These are phyloP conservation scores for Pyracantha coccinea DNA, from an alignment of 331 rosid species.

Conservation along the genomic window DNA sequence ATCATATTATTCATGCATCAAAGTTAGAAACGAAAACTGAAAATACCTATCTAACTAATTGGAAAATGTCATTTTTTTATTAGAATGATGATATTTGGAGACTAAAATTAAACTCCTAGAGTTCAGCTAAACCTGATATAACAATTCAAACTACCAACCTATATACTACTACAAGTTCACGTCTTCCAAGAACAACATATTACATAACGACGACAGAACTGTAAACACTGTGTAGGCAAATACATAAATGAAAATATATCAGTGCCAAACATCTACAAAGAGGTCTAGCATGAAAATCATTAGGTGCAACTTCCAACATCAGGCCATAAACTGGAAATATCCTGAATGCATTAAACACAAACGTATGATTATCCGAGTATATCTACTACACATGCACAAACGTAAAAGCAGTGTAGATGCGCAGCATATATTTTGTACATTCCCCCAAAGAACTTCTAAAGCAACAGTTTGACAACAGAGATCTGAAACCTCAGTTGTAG, in stretches of 20 bases:
- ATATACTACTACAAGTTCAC: not conserved
- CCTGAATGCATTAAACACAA: not conserved
- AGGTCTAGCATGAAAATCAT: not conserved
- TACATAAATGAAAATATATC: not conserved
- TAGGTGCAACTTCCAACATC: not conserved
- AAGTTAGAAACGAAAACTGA: not conserved
- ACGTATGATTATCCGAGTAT: not conserved
- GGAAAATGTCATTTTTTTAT: not conserved
- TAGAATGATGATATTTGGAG: not conserved
- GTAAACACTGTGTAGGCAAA: not conserved
- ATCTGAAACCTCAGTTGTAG: not conserved
- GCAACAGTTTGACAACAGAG: not conserved
- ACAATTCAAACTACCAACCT: not conserved
- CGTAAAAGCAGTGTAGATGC: not conserved
- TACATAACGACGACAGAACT: too few species aligned
- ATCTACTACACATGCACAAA: not conserved
- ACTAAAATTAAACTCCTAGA: not conserved
- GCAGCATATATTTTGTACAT: not conserved
- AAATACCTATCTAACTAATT: not conserved
- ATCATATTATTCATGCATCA: conserved; percentile 6
- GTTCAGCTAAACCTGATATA: not conserved
- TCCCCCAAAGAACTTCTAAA: not conserved
- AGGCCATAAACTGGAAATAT: not conserved
- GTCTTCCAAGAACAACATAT: too few species aligned
- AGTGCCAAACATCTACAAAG: not conserved